phyloP scores from a whole-genome alignment of 164 flowering plant species.

The grape (Vitis vinifera) region ASM3070453v1 NC_081815.1:4479001-4479500 shows the following conservation, averaged over 20 bases:
- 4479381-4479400: too few species aligned
- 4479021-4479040: slow-evolving; percentile 59
- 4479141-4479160: slow-evolving; percentile 29
- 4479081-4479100: slow-evolving; percentile 33
- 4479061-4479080: slow-evolving; percentile 37
- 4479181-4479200: slow-evolving; percentile 53
- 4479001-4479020: slow-evolving; percentile 53
- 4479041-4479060: slow-evolving; percentile 30
- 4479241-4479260: slow-evolving; percentile 27
- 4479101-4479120: slow-evolving; percentile 42
- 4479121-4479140: slow-evolving; percentile 38
- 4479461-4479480: too few species aligned
- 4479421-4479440: too few species aligned
- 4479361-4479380: too few species aligned
- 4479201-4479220: slow-evolving; percentile 37
- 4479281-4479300: not conserved
- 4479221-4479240: slow-evolving; percentile 4
- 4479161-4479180: slow-evolving; percentile 54
- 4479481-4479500: too few species aligned
- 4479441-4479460: too few species aligned
- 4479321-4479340: too few species aligned
- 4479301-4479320: too few species aligned
- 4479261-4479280: slow-evolving; percentile 17
- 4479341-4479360: too few species aligned
- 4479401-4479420: too few species aligned